A percentile compares a stretch with the other conserved stretches of the same genome.
phyloP scores from a whole-genome alignment of 2,329 filamentous ascomycete genomes.

The Madurella mycetomatis region DNA sequence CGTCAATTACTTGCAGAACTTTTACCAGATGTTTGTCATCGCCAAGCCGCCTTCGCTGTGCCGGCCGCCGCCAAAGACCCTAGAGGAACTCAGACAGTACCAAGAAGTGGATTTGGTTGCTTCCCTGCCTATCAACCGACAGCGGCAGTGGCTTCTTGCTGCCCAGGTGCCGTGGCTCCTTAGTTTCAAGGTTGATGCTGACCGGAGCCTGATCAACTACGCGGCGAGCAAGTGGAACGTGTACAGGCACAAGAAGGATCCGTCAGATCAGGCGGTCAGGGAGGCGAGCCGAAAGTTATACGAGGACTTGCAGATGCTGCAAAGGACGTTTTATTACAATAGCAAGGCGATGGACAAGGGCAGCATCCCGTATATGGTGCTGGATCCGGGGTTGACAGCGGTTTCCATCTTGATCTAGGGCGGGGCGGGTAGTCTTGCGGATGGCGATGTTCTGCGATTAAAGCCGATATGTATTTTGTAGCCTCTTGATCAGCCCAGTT shows the following conservation, averaged over 20 bases:
- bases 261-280: conserved; percentile 22
- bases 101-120: conserved; percentile 33
- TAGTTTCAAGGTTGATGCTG: conserved; percentile 38
- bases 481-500: too few relatives aligned
- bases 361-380: conserved; percentile 35
- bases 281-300: conserved; percentile 30
- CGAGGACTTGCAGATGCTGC: conserved; percentile 27
- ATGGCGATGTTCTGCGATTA: not conserved
- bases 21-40: conserved; percentile 45
- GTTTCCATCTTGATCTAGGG: conserved; percentile 33
- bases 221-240: conserved; percentile 36
- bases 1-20: conserved; percentile 49
- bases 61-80: conserved; percentile 29
- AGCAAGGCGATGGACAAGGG: conserved; percentile 32
- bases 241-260: conserved; percentile 24
- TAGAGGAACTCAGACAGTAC: conserved; percentile 30
- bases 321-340: conserved; percentile 30
- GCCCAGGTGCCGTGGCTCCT: conserved; percentile 43
- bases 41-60: conserved; percentile 41
- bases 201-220: conserved; percentile 39
- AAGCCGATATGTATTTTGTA: too few relatives aligned
- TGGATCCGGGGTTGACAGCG: conserved; percentile 36
- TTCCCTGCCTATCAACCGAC: conserved; percentile 39
- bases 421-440: not conserved
- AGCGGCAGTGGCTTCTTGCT: conserved; percentile 42